phyloP scores from a whole-genome alignment of 148 eudicot species.

The Vaccinium macrocarpon region DNA sequence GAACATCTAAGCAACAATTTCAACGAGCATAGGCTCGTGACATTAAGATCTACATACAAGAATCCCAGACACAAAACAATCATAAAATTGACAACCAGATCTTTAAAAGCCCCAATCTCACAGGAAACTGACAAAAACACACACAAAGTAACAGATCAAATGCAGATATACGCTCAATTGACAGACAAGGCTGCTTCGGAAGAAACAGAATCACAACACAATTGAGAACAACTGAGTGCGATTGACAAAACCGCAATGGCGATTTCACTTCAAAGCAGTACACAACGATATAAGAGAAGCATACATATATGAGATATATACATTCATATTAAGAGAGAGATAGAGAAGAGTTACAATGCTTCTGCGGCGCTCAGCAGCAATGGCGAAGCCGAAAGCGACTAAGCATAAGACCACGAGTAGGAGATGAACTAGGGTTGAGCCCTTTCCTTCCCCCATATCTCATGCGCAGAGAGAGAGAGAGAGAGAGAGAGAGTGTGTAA shows the following conservation, averaged over 20 bases:
- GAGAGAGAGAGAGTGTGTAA: neutral
- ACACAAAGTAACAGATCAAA: neutral
- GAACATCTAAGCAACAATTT: neutral
- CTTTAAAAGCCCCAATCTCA: slow-evolving; percentile 6
- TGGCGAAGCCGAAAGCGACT: slow-evolving; percentile 17
- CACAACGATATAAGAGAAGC: neutral
- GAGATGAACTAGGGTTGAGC: slow-evolving; percentile 14
- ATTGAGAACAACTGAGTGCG: neutral
- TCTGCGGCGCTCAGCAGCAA: slow-evolving; percentile 17
- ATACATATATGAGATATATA: neutral
- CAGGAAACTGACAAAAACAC: neutral
- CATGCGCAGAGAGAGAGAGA: neutral
- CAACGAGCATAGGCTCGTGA: too few relatives aligned
- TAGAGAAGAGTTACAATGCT: slow-evolving; percentile 11
- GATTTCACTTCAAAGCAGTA: neutral
- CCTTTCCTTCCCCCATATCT: slow-evolving; percentile 14
- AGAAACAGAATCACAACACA: neutral
- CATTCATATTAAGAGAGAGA: neutral
- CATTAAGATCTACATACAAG: neutral
- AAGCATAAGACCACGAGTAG: slow-evolving; percentile 10
- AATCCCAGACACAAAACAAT: neutral
- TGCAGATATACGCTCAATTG: neutral
- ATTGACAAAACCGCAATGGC: slow-evolving; percentile 8
- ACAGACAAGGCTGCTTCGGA: neutral
- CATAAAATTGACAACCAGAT: neutral